Evolutionary conservation across 768 basidiomycete genomes (phyloP), one percentile per base, ranked within the genome.

Genomic region (Phylloporus sp.): DNA sequence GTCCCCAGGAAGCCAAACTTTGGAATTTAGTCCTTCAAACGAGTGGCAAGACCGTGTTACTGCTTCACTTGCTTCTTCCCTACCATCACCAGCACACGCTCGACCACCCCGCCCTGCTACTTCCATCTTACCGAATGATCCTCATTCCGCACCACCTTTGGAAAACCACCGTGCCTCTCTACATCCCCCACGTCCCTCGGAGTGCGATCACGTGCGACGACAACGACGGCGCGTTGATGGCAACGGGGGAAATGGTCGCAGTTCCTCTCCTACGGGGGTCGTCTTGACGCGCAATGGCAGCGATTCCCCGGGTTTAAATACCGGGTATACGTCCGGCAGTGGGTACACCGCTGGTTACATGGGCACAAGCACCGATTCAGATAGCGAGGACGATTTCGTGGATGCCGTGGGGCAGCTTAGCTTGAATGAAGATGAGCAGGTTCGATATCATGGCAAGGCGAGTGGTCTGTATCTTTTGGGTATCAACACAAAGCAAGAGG

Each of bases 391-490:
- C 34, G 73, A 76, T 43, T 62, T 85, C 4, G 73, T 77, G 26
- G 81, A 82, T 47, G 90, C 88, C 23, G 77, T 92, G 5, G 91
- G 91, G 3, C 90, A 93, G 66, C 71, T 94, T 48, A 88, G 86
- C 52, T 58, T 94, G 55, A 91, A 94, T 57, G 91, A 94, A 69
- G 86, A 92, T 44, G 77, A 81, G 46, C 82, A 93, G 62, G 81
- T 94, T 11, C 71, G 91, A 29, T 93, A 84, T 64, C 91, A 94
- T 58, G 90, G 90, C 23, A 88, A 89, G 64, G 84, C 79, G 5
- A 88, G 86, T 48, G 89, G 90, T 2, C 65, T 92, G 52, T 81
- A 92, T 63, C 71, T 92, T 46, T 66, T 91, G 38, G 80, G 80
- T 14, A 69, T 69, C 54, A 77, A 78, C 49, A 79, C 80, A 40